Conservation (phyloP, 768 basidiomycete species). For the Leccinum variicolor region DNA sequence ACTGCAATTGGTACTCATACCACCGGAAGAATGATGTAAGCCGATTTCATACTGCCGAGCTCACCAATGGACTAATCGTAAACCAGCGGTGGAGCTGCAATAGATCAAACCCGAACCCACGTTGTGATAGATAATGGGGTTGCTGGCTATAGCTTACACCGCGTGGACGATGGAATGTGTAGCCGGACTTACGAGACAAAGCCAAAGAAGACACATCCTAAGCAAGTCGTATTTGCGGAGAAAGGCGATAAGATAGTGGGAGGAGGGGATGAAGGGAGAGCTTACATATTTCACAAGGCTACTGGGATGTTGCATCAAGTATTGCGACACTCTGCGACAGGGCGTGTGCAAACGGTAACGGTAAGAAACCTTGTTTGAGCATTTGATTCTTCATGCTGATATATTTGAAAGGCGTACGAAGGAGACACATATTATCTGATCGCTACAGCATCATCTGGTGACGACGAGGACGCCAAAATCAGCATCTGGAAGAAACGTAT, state of each 20-base stretch:
- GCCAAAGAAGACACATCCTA: neutral
- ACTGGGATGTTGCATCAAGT: neutral
- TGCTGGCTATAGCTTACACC: neutral
- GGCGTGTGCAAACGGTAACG: neutral
- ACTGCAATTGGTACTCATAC: neutral
- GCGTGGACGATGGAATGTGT: neutral
- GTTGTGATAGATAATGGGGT: neutral
- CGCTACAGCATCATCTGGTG: neutral
- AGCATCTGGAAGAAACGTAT: neutral
- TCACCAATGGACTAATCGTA: neutral
- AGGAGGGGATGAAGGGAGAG: neutral
- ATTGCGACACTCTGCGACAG: neutral
- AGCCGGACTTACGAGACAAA: neutral
- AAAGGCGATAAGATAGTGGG: neutral
- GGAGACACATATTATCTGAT: neutral
- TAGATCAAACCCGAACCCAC: neutral
- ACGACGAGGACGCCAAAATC: neutral
- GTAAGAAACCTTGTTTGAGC: neutral
- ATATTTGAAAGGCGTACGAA: neutral
- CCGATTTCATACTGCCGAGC: neutral
- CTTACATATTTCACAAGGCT: neutral
- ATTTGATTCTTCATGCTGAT: no score
- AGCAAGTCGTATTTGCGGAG: neutral
- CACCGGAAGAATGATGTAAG: neutral
- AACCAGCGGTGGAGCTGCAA: neutral